Base-by-base conservation (phyloP, 306 rosid genomes). In the Casuarina equisetifolia region DNA sequence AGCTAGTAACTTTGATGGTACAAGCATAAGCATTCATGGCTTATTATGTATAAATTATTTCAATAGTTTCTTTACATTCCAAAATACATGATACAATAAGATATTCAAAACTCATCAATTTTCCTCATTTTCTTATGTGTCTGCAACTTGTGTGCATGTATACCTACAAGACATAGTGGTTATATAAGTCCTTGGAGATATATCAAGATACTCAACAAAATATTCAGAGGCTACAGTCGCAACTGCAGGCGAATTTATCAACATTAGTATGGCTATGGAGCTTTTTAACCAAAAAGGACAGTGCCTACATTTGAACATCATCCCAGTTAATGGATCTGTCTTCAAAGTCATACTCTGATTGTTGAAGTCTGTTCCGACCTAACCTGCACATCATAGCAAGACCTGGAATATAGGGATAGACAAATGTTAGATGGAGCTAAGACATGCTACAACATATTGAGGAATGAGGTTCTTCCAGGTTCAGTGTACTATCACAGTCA, bases 361-460 rank as follows among this genome's bases (percentile, higher is more conserved):
- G 83, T 12, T 80, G 90, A 76, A 90, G 86, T 79, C 94, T 85
- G 89, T 76, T 94, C 79, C 82, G 83, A 20, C 90, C 83, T 78
- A 94, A 82, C 80, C 91, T 85, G 84, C 96, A 89, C 91, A 94
- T 83, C 81, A 85, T 78, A 72, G 93, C 92, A 76, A 94, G 91
- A 81, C 96, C 98, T 94, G 85, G 36, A 76, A 74, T 75, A 53
- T 61, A 50, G 76, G 50, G 44, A 51, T 20, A 81, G 38, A 3
- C 58, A 32, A 48, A 40, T 3, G 20, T 39, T 16, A 66, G 51
- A 19, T 39, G 13, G 11, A 64, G n/a, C 17, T 15, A 9, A 25
- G 16, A 53, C 32, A 39, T 13, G 3, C 19, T 25, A 35, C 35
- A 53, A 62, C 68, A 35, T 35, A 13, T 35, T 62, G 42, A 32